Conservation (phyloP, 1,284 basidiomycete genomes). For the Hemileia vastatrix region DNA sequence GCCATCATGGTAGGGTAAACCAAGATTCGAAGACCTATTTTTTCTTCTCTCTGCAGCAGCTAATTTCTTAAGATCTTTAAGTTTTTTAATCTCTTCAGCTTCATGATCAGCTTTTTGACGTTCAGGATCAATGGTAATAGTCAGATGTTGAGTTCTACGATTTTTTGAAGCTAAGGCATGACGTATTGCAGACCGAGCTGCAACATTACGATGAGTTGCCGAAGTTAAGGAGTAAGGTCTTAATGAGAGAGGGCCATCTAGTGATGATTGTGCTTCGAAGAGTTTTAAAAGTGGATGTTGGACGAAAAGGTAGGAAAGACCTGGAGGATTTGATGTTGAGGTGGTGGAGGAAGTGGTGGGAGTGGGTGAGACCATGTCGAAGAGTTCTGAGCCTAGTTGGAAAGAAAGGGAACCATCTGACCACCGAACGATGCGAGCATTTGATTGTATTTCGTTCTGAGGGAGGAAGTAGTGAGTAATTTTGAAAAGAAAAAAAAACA, state of each 20-base stretch:
- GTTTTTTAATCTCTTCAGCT: constrained; percentile 36
- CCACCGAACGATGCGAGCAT: constrained; percentile 77
- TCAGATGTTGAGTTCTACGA: constrained; percentile 58
- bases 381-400: constrained; percentile 73
- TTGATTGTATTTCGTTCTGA: constrained; percentile 69
- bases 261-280: constrained; percentile 68
- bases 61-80: constrained; percentile 24
- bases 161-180: constrained; percentile 63
- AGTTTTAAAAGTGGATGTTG: constrained; percentile 77
- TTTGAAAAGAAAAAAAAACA: too few relatives aligned
- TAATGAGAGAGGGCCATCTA: constrained; percentile 71
- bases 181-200: constrained; percentile 53
- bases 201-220: constrained; percentile 76
- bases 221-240: constrained; percentile 81
- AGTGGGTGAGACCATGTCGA: constrained; percentile 57
- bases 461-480: neutral
- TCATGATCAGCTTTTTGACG: constrained; percentile 26
- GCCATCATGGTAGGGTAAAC: neutral
- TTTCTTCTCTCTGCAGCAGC: neutral
- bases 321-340: neutral
- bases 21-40: neutral
- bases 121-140: constrained; percentile 53
- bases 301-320: constrained; percentile 65
- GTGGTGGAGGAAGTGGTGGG: neutral
- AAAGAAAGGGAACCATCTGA: constrained; percentile 80